Percentiles rank a stretch among this genome's conserved stretches.
phyloP scores from a whole-genome alignment of 768 basidiomycete genomes.

The Lactarius hatsudake region DNA sequence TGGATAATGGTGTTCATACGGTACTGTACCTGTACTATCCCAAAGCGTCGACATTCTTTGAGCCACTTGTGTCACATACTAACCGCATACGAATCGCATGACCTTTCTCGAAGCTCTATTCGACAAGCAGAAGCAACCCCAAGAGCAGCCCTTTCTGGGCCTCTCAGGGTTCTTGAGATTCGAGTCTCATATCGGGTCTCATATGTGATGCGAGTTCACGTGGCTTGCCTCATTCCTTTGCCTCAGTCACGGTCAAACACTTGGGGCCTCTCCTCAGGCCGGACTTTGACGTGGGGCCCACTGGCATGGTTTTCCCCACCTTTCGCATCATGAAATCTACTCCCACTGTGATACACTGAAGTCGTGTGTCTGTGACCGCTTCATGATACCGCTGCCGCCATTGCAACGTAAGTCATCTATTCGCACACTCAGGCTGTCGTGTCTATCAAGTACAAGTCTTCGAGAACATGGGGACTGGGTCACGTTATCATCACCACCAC shows the following conservation, averaged over 20 bases:
- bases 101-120: not conserved
- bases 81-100: not conserved
- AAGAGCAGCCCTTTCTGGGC: not conserved
- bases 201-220: not conserved
- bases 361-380: not conserved
- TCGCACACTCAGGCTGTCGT: not conserved
- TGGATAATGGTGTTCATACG: no score
- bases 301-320: not conserved
- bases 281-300: not conserved
- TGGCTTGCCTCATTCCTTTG: not conserved
- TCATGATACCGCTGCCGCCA: not conserved
- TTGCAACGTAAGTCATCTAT: not conserved
- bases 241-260: not conserved
- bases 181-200: not conserved
- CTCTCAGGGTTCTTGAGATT: not conserved
- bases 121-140: not conserved
- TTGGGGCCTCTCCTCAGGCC: no score
- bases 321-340: not conserved
- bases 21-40: not conserved
- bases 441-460: not conserved
- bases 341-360: not conserved
- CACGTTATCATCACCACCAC: not conserved
- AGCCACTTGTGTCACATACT: not conserved
- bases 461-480: not conserved
- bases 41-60: not conserved